These are phyloP conservation scores for Rhodotorula sp. DNA, from an alignment of 1,284 basidiomycete species.

Conservation along the genomic window DNA sequence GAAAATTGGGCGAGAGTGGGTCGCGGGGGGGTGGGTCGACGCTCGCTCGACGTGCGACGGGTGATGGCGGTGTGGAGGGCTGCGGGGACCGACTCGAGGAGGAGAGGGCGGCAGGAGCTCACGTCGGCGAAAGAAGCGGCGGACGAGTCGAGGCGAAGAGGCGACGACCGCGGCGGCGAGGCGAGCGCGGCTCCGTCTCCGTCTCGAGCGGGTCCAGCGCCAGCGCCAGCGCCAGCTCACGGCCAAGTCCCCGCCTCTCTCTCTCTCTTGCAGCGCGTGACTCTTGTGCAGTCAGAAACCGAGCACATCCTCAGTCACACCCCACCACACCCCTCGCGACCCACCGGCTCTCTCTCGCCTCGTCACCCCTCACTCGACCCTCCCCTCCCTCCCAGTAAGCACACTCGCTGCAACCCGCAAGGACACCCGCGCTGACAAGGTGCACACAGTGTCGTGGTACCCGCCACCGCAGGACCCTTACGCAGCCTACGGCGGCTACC, in stretches of 20 bases:
- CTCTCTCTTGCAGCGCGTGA: too few relatives aligned
- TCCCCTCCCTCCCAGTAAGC: too few relatives aligned
- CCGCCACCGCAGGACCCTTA: slow-evolving; percentile 8
- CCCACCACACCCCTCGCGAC: too few relatives aligned
- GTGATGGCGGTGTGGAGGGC: background rate
- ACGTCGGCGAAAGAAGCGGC: slow-evolving; percentile 3
- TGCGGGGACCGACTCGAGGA: background rate
- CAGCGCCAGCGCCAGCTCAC: too few relatives aligned
- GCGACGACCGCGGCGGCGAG: background rate
- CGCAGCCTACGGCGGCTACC: background rate
- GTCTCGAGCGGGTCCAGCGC: too few relatives aligned
- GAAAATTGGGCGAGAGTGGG: background rate
- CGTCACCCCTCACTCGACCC: background rate
- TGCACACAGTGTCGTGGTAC: background rate
- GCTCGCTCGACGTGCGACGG: background rate
- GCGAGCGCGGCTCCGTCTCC: too few relatives aligned
- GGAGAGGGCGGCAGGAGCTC: background rate
- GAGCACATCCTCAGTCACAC: too few relatives aligned
- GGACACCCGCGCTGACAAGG: too few relatives aligned
- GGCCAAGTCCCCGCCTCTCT: too few relatives aligned
- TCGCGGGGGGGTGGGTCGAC: background rate
- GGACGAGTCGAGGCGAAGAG: background rate
- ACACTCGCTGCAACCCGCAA: too few relatives aligned
- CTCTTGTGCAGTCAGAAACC: too few relatives aligned
- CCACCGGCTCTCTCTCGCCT: too few relatives aligned